Percentiles rank a stretch among this genome's conserved stretches.
phyloP scores from a whole-genome alignment of 768 basidiomycete species.

The Filobasidium floriforme region DNA sequence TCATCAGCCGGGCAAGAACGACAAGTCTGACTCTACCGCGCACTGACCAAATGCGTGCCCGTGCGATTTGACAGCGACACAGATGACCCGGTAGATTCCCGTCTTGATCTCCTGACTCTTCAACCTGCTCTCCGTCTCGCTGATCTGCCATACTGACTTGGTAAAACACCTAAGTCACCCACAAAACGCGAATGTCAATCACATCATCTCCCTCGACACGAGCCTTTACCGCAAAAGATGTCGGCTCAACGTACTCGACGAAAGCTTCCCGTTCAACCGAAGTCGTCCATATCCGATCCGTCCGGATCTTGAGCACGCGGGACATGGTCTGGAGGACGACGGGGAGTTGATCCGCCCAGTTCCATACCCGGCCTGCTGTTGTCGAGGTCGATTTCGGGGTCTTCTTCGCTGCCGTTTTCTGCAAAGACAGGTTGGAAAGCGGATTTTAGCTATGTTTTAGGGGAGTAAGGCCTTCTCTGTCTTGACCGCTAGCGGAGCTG shows the following conservation, averaged over 20 bases:
- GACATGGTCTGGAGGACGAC: constrained; percentile 57
- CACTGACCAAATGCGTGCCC: constrained; percentile 60
- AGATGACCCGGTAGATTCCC: constrained; percentile 80
- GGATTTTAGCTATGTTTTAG: no score
- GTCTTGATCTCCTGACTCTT: constrained; percentile 63
- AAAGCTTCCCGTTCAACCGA: constrained; percentile 78
- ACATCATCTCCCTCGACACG: not conserved
- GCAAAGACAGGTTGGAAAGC: not conserved
- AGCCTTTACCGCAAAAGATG: not conserved
- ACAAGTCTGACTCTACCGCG: no score
- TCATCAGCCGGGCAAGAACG: not conserved
- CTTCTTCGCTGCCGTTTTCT: constrained; percentile 1
- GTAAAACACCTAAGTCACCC: constrained; percentile 63
- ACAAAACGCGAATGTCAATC: constrained; percentile 4
- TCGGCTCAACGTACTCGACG: constrained; percentile 58
- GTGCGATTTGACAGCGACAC: constrained; percentile 84
- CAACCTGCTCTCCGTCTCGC: constrained; percentile 81
- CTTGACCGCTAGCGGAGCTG: no score
- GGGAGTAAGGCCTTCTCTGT: no score
- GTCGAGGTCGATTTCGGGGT: not conserved
- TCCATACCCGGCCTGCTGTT: constrained; percentile 37
- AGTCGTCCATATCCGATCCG: constrained; percentile 82
- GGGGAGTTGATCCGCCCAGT: constrained; percentile 49
- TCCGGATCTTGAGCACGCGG: constrained; percentile 60
- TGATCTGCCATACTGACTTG: constrained; percentile 75